Evolutionary conservation across 169 alveolate genomes (phyloP).

Genomic region (Prorocentrum cordatum): DNA sequence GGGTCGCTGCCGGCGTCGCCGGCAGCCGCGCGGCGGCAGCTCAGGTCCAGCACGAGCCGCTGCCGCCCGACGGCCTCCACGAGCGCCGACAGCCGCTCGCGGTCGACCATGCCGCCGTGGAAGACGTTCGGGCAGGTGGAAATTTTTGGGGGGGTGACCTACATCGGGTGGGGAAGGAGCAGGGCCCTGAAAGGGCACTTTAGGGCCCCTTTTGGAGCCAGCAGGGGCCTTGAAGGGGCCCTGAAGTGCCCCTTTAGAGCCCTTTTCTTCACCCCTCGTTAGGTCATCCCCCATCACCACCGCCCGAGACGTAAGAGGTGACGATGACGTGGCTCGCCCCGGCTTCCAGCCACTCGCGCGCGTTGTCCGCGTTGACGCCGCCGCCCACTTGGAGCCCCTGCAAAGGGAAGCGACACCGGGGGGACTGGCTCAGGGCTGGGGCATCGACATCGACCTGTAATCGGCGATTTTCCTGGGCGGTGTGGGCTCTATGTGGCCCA

Average conservation of each 20-base stretch:
- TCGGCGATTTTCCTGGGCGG: too few relatives aligned
- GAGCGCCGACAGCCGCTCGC: background rate
- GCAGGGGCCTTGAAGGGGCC: too few relatives aligned
- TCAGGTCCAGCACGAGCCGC: constrained; percentile 38
- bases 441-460: too few relatives aligned
- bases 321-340: constrained; percentile 62
- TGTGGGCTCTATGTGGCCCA: too few relatives aligned
- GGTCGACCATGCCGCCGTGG: background rate
- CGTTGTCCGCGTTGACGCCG: constrained; percentile 40
- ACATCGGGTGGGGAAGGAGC: background rate
- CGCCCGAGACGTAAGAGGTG: constrained; percentile 24
- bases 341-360: constrained; percentile 22
- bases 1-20: too few relatives aligned
- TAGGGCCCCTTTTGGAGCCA: too few relatives aligned
- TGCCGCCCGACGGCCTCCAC: background rate
- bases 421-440: too few relatives aligned
- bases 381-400: constrained; percentile 22
- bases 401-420: too few relatives aligned
- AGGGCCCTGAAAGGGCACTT: background rate
- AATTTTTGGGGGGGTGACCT: background rate
- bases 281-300: background rate
- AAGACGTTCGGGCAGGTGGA: background rate
- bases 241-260: too few relatives aligned
- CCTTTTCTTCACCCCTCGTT: too few relatives aligned
- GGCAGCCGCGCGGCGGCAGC: constrained; percentile 52